phyloP scores from a whole-genome alignment of 1,284 basidiomycete genomes.

The Ceratobasidium sp. region DNA sequence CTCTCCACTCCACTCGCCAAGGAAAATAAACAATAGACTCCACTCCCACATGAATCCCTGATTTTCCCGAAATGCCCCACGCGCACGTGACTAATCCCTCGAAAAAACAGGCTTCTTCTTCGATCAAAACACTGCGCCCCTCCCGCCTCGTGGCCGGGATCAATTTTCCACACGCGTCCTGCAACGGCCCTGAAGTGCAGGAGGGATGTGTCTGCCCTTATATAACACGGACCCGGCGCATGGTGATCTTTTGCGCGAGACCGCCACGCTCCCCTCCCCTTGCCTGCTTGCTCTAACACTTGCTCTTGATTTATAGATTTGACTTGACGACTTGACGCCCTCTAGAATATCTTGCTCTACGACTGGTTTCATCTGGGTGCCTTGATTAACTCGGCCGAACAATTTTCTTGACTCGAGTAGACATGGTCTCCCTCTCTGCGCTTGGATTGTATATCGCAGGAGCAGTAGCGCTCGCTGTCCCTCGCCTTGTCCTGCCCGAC shows the following conservation, averaged over 20 bases:
- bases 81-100: slow-evolving; percentile 13
- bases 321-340: too few relatives aligned
- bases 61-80: not conserved
- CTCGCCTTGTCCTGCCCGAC: not conserved
- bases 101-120: not conserved
- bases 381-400: too few relatives aligned
- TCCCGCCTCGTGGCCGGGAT: slow-evolving; percentile 15
- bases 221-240: too few relatives aligned
- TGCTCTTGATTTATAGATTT: too few relatives aligned
- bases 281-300: too few relatives aligned
- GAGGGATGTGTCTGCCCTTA: too few relatives aligned
- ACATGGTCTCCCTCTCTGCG: slow-evolving; percentile 18
- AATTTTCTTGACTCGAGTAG: not conserved
- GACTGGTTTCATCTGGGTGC: too few relatives aligned
- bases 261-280: too few relatives aligned
- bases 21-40: too few relatives aligned
- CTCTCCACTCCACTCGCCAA: not conserved
- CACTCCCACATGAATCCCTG: not conserved
- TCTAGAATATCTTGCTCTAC: too few relatives aligned
- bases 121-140: slow-evolving; percentile 1
- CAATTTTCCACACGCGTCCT: slow-evolving; percentile 7
- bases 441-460: slow-evolving; percentile 14
- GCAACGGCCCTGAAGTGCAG: slow-evolving; percentile 7
- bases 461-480: slow-evolving; percentile 2
- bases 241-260: too few relatives aligned